Conservation (phyloP, 352 stramenopile genomes). For the Pythium insidiosum region DNA sequence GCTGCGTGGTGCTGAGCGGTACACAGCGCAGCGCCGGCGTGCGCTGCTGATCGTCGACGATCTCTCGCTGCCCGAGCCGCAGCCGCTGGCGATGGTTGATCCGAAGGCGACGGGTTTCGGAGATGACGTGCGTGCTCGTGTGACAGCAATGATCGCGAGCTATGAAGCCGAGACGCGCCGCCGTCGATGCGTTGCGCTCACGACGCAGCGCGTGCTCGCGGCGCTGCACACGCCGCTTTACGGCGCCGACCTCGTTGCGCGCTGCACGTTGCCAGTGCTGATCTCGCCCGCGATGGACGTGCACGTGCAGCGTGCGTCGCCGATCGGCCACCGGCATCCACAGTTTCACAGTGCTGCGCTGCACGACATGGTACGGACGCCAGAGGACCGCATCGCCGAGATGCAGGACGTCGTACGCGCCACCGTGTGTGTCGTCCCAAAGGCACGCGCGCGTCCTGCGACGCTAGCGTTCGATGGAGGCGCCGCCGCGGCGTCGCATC, state of each 20-base stretch:
- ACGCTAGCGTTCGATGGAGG: conserved; percentile 28
- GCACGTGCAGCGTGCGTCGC: conserved; percentile 21
- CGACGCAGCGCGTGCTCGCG: not conserved
- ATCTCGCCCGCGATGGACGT: conserved; percentile 72
- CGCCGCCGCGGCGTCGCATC: too few species aligned
- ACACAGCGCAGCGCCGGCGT: too few species aligned
- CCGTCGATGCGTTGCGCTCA: too few species aligned
- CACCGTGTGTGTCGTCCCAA: conserved; percentile 69
- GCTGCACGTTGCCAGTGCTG: conserved; percentile 49
- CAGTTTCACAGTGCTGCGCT: conserved; percentile 24
- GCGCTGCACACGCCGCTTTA: conserved; percentile 29
- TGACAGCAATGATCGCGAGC: too few species aligned
- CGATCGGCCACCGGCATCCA: conserved; percentile 1
- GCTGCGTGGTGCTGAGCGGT: too few species aligned
- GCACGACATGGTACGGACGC: conserved; percentile 33
- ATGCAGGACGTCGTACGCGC: conserved; percentile 42
- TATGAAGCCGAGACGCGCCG: too few species aligned
- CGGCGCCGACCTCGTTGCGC: conserved; percentile 32
- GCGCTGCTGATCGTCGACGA: too few species aligned
- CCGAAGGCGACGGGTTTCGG: too few species aligned
- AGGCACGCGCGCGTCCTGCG: conserved; percentile 35
- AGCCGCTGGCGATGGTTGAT: too few species aligned
- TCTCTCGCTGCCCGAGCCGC: too few species aligned
- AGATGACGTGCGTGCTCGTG: too few species aligned
- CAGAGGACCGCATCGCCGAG: conserved; percentile 30